Conservation (phyloP, 1,284 basidiomycete species). For the Termitomyces sp. region DNA sequence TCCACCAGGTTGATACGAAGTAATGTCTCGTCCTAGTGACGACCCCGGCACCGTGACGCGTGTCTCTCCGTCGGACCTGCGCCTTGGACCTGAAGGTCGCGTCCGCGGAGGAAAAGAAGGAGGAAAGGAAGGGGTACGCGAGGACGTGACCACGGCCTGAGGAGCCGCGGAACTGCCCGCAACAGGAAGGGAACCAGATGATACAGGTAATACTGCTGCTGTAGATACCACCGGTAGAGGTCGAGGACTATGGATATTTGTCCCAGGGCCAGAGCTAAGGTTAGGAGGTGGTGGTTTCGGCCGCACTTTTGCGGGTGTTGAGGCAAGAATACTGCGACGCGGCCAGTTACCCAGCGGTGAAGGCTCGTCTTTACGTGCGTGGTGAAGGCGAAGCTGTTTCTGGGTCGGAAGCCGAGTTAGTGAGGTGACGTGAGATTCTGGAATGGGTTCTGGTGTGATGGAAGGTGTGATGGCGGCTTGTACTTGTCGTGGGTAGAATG, state of each 20-base stretch:
- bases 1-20: background rate
- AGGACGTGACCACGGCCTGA: background rate
- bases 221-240: background rate
- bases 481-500: conserved; percentile 28
- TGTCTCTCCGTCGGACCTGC: conserved; percentile 28
- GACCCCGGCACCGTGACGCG: conserved; percentile 20
- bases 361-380: conserved; percentile 27
- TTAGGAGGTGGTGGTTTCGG: conserved; percentile 19
- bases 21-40: conserved; percentile 1
- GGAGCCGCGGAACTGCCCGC: background rate
- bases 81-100: conserved; percentile 33
- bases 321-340: conserved; percentile 36
- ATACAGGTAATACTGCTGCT: background rate
- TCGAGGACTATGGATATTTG: background rate
- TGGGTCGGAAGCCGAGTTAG: conserved; percentile 6
- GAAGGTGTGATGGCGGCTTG: conserved; percentile 18
- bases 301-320: conserved; percentile 32
- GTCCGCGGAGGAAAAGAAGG: conserved; percentile 15
- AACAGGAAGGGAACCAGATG: background rate
- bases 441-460: conserved; percentile 2
- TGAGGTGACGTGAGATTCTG: background rate
- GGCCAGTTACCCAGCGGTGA: conserved; percentile 56
- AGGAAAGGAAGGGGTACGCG: conserved; percentile 1
- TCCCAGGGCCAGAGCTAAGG: background rate
- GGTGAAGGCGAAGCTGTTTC: conserved; percentile 8